These are phyloP conservation scores for Xylaria longipes DNA, from an alignment of 495 filamentous ascomycete genomes.

Conservation along the genomic window DNA sequence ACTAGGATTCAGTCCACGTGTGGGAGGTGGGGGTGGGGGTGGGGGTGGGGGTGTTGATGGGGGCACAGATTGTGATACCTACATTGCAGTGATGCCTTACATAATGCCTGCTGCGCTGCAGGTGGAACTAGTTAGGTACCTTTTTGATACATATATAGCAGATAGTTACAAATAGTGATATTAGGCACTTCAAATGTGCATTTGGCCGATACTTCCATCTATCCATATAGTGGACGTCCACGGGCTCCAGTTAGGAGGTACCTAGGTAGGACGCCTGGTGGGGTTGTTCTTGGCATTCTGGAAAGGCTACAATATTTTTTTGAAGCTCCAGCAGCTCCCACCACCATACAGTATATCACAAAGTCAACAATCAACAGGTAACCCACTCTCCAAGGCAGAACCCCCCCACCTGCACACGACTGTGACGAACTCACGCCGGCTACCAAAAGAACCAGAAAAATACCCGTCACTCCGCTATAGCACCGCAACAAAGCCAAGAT, in stretches of 20 bases:
- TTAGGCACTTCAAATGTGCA: background rate
- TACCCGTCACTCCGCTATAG: background rate
- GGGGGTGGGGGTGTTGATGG: too few relatives aligned
- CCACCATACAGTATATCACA: conserved; percentile 15
- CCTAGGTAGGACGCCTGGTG: too few relatives aligned
- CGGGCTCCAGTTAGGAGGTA: too few relatives aligned
- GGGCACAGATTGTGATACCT: too few relatives aligned
- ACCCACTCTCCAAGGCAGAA: background rate
- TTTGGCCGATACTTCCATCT: too few relatives aligned
- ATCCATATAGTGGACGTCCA: too few relatives aligned
- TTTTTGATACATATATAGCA: background rate
- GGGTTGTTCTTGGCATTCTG: conserved; percentile 22
- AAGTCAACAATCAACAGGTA: conserved; percentile 28
- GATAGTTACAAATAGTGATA: background rate
- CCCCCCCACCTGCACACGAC: background rate
- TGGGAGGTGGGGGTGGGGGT: background rate
- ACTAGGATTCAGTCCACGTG: background rate
- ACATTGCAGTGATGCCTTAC: too few relatives aligned
- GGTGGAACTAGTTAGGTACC: too few relatives aligned
- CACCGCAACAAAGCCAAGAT: conserved; percentile 54
- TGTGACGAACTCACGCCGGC: background rate
- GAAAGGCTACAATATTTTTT: conserved; percentile 40
- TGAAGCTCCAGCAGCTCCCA: conserved; percentile 34
- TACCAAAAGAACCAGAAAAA: background rate
- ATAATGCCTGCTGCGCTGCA: background rate